These are phyloP conservation scores for Penicillium sp. DNA, from an alignment of 2,329 filamentous ascomycete genomes.

Conservation along the genomic window DNA sequence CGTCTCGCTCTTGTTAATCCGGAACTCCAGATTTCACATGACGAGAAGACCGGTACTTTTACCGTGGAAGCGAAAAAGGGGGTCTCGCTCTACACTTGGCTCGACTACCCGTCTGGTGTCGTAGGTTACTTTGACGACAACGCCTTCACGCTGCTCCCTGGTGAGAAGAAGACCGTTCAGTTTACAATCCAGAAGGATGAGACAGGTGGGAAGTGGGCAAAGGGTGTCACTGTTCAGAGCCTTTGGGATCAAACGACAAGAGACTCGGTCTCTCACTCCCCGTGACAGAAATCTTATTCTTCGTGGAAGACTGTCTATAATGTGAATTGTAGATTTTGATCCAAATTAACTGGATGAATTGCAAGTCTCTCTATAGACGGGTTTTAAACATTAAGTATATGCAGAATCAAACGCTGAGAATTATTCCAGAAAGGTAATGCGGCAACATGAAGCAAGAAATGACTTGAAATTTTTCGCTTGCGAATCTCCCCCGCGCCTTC, in stretches of 20 bases:
- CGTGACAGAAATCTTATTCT: background rate
- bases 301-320: background rate
- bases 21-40: constrained; percentile 39
- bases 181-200: constrained; percentile 47
- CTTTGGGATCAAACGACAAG: constrained; percentile 47
- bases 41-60: constrained; percentile 36
- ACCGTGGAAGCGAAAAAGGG: constrained; percentile 47
- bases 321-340: background rate
- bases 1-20: constrained; percentile 49
- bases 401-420: background rate
- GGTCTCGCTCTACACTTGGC: constrained; percentile 53
- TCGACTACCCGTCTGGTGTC: constrained; percentile 49
- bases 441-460: background rate
- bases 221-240: constrained; percentile 49
- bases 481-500: background rate
- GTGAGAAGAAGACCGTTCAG: constrained; percentile 43
- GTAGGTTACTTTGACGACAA: constrained; percentile 53
- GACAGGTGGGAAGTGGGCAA: constrained; percentile 43
- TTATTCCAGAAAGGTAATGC: too few relatives aligned
- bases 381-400: background rate
- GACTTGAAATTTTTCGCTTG: background rate
- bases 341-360: background rate
- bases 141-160: constrained; percentile 48
- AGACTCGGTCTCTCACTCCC: background rate
- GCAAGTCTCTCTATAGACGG: background rate